Percentiles rank a stretch among this genome's conserved stretches.
These are phyloP conservation scores for Allium sativum DNA, from an alignment of 106 monocot genomes.

Conservation along the genomic window DNA sequence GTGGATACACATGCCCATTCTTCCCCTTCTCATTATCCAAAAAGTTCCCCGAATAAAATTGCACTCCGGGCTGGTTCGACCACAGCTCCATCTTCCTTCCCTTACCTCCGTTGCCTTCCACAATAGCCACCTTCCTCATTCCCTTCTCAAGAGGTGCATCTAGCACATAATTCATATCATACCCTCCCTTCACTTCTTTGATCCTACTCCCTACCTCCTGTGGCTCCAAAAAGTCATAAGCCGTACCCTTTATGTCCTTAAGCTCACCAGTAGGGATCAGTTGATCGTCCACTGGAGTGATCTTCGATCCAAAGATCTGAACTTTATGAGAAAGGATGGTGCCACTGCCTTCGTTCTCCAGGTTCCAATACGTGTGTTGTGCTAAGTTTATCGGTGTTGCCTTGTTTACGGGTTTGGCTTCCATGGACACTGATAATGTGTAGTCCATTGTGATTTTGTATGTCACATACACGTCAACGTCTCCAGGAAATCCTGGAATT, in stretches of 20 bases:
- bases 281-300: constrained; percentile 27
- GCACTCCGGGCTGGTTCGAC: constrained; percentile 68
- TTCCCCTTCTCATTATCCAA: constrained; percentile 47
- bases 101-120: constrained; percentile 4
- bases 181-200: constrained; percentile 20
- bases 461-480: constrained; percentile 31
- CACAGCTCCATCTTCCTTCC: constrained; percentile 60
- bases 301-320: constrained; percentile 40
- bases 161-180: constrained; percentile 56
- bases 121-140: constrained; percentile 52
- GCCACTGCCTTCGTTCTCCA: constrained; percentile 34
- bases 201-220: constrained; percentile 28
- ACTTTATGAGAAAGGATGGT: constrained; percentile 31
- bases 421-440: constrained; percentile 20
- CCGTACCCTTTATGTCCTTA: constrained; percentile 15
- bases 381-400: constrained; percentile 34
- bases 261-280: constrained; percentile 39
- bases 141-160: constrained; percentile 20
- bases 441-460: constrained; percentile 25
- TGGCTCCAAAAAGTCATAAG: constrained; percentile 33
- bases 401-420: constrained; percentile 16
- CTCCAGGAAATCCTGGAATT: constrained; percentile 32
- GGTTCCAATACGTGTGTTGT: constrained; percentile 49
- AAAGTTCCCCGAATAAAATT: constrained; percentile 68
- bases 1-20: constrained; percentile 30